Conservation (phyloP, 805 yeast genomes). For the Wickerhamomyces queroliae region DNA sequence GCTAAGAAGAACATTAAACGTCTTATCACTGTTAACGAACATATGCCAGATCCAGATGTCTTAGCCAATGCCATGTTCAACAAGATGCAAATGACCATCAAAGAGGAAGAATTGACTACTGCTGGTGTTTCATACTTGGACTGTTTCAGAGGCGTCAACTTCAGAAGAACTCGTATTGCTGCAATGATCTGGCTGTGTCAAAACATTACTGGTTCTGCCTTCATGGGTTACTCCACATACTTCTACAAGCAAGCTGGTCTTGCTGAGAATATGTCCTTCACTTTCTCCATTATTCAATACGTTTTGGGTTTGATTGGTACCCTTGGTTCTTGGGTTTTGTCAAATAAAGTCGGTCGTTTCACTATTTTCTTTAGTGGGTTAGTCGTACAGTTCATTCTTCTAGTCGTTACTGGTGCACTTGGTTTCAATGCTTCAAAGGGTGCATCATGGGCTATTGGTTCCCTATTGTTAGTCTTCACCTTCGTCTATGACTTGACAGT, state of each 20-base stretch:
- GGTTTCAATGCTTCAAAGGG: conserved; percentile 12
- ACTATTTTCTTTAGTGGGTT: conserved; percentile 23
- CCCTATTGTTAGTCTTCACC: conserved; percentile 23
- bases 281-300: conserved; percentile 30
- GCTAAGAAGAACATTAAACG: conserved; percentile 27
- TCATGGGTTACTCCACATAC: conserved; percentile 41
- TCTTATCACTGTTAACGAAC: conserved; percentile 5
- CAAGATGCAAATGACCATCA: conserved; percentile 26
- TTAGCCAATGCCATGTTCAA: conserved; percentile 28
- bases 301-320: conserved; percentile 28
- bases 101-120: conserved; percentile 19
- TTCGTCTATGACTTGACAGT: conserved; percentile 31
- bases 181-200: conserved; percentile 38
- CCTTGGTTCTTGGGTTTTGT: conserved; percentile 25
- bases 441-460: conserved; percentile 24
- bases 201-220: conserved; percentile 40
- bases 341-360: conserved; percentile 26
- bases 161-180: conserved; percentile 37
- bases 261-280: conserved; percentile 34
- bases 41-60: conserved; percentile 10
- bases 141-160: conserved; percentile 38
- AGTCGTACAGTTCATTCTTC: conserved; percentile 7
- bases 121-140: conserved; percentile 29
- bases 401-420: conserved; percentile 23
- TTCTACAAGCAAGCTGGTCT: conserved; percentile 46